Percentiles rank a stretch among this genome's conserved stretches.
Conservation (phyloP, 1,284 basidiomycete genomes). For the Malassezia pachydermatis region DNA sequence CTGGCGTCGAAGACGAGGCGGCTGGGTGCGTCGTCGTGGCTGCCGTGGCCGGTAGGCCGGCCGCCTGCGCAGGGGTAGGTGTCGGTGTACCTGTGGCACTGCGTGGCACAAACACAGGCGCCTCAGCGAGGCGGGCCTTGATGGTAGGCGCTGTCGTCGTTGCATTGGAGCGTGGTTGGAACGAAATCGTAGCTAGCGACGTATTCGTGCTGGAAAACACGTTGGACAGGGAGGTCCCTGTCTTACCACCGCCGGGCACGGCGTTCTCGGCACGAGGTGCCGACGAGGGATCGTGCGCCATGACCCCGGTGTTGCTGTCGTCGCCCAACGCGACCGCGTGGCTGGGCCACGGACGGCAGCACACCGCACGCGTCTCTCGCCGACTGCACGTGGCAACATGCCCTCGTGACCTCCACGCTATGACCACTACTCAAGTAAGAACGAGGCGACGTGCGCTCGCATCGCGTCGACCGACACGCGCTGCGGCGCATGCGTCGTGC, state of each 20-base stretch:
- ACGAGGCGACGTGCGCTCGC: slow-evolving; percentile 8
- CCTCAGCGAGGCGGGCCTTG: slow-evolving; percentile 11
- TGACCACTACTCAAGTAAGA: slow-evolving; percentile 9
- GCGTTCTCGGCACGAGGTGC: slow-evolving; percentile 1
- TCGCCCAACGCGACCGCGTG: not conserved
- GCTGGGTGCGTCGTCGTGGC: not conserved
- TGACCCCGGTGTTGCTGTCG: not conserved
- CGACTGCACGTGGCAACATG: not conserved
- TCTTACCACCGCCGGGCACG: not conserved
- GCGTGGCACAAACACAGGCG: slow-evolving; percentile 19
- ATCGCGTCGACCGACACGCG: slow-evolving; percentile 16
- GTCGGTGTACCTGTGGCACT: not conserved
- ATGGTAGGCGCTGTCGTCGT: slow-evolving; percentile 10
- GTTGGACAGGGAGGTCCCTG: slow-evolving; percentile 17
- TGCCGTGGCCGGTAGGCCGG: not conserved
- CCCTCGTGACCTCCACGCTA: no score
- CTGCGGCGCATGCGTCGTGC: slow-evolving; percentile 5
- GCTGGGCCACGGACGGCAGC: no score
- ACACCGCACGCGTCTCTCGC: no score
- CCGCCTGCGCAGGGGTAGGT: not conserved
- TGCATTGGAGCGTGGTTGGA: slow-evolving; percentile 17
- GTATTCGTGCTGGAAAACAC: slow-evolving; percentile 14
- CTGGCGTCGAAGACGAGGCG: not conserved
- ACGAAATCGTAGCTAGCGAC: slow-evolving; percentile 15
- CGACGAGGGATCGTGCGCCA: not conserved